Percentiles rank a stretch among this genome's conserved stretches.
These are phyloP conservation scores for Ogataea polymorpha DNA, from an alignment of 805 yeast species.

Conservation along the genomic window DNA sequence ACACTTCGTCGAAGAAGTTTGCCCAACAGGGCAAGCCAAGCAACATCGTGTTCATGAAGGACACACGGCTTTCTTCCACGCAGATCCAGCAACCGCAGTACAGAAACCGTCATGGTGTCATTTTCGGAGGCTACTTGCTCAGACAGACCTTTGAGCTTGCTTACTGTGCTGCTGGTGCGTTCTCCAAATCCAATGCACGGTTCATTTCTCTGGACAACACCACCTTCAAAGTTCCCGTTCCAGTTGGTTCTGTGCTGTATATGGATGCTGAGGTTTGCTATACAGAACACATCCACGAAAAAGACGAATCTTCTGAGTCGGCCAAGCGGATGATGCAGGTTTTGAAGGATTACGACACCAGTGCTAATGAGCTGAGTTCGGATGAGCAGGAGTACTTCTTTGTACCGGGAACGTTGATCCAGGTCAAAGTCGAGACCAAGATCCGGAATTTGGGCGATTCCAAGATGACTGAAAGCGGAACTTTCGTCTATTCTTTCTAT, in stretches of 20 bases:
- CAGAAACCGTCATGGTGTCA: constrained; percentile 91
- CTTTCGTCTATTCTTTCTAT: constrained; percentile 84
- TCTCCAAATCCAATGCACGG: constrained; percentile 80
- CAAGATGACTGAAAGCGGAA: constrained; percentile 69
- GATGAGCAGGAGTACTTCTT: constrained; percentile 58
- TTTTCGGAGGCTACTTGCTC: constrained; percentile 91
- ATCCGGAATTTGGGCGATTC: constrained; percentile 58
- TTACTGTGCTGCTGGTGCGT: constrained; percentile 88
- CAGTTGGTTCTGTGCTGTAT: constrained; percentile 86
- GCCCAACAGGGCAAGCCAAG: constrained; percentile 40
- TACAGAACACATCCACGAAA: constrained; percentile 69
- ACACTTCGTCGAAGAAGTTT: constrained; percentile 50
- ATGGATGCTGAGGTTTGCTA: constrained; percentile 81
- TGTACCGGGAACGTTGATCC: constrained; percentile 83
- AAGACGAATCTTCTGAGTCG: constrained; percentile 26
- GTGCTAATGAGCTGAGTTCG: constrained; percentile 52
- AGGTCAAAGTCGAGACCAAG: constrained; percentile 81
- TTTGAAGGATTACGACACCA: constrained; percentile 48
- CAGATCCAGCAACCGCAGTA: constrained; percentile 95
- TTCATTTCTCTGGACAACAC: constrained; percentile 89
- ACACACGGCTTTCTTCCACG: constrained; percentile 70
- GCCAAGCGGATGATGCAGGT: constrained; percentile 21
- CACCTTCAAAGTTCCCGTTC: constrained; percentile 91
- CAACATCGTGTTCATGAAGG: constrained; percentile 62
- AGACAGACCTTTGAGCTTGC: constrained; percentile 93